Conservation (phyloP, 1,139 yeast species). For the Magnusiomyces fungicola region DNA sequence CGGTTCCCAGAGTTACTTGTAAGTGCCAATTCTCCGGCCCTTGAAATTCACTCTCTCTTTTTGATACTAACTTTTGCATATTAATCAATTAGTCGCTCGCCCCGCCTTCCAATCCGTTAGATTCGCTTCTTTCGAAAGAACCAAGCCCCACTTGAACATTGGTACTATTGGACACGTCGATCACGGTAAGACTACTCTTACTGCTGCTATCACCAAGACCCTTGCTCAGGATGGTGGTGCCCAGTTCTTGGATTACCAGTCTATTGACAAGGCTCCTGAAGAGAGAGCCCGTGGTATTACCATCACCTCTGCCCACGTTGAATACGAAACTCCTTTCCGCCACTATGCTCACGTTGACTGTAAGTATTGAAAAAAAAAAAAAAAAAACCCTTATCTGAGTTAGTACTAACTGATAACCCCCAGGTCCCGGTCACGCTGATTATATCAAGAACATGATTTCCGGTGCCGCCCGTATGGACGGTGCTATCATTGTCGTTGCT, state of each 20-base stretch:
- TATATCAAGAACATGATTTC: slow-evolving; percentile 98
- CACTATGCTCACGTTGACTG: slow-evolving; percentile 97
- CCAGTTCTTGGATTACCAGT: slow-evolving; percentile 79
- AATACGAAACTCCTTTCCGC: slow-evolving; percentile 85
- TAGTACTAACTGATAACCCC: too few species aligned
- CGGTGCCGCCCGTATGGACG: slow-evolving; percentile 99
- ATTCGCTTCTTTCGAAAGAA: slow-evolving; percentile 25
- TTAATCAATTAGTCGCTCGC: background rate
- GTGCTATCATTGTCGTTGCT: slow-evolving; percentile 98
- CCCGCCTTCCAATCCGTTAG: slow-evolving; percentile 6
- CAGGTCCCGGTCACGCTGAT: slow-evolving; percentile 99
- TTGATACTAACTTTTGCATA: background rate
- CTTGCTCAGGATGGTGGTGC: slow-evolving; percentile 88
- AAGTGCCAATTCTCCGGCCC: slow-evolving; percentile 6
- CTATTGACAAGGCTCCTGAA: slow-evolving; percentile 98
- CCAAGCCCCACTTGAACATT: slow-evolving; percentile 88
- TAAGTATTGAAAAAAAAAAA: too few species aligned
- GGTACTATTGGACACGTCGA: slow-evolving; percentile 98
- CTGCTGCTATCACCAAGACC: slow-evolving; percentile 97
- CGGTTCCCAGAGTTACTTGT: slow-evolving; percentile 8
- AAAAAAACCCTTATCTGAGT: too few species aligned
- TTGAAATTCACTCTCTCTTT: slow-evolving; percentile 5
- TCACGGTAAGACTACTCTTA: slow-evolving; percentile 96
- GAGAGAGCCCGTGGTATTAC: slow-evolving; percentile 99
- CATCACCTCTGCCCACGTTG: slow-evolving; percentile 94